Percentiles rank a stretch among this genome's conserved stretches.
Conservation (phyloP, 768 basidiomycete species). For the Thelephora ganbajun region DNA sequence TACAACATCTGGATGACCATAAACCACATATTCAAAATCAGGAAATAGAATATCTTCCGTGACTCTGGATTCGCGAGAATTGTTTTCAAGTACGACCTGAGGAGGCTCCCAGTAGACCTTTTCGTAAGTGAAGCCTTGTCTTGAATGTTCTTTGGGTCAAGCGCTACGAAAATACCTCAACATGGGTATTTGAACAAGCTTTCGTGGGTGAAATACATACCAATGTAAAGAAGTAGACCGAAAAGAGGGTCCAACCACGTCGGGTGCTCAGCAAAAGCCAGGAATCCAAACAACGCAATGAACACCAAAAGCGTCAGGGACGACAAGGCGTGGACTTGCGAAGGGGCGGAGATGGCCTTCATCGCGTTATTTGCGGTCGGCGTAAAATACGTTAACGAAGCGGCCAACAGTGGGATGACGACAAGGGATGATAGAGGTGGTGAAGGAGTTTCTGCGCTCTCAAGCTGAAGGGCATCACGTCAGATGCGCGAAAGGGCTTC, state of each 20-base stretch:
- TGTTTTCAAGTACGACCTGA: slow-evolving; percentile 70
- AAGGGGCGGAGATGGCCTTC: slow-evolving; percentile 27
- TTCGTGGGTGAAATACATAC: slow-evolving; percentile 24
- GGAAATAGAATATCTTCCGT: slow-evolving; percentile 92
- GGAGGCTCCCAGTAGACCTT: slow-evolving; percentile 9
- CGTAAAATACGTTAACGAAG: slow-evolving; percentile 24
- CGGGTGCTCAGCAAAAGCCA: slow-evolving; percentile 51
- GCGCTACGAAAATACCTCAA: background rate
- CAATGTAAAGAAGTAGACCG: slow-evolving; percentile 45
- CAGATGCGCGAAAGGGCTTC: background rate
- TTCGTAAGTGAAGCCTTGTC: background rate
- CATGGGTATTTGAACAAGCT: background rate
- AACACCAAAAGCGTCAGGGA: slow-evolving; percentile 37
- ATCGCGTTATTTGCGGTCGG: background rate
- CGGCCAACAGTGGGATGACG: slow-evolving; percentile 50
- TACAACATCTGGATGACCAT: slow-evolving; percentile 97
- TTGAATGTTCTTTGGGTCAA: background rate
- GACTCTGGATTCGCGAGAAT: slow-evolving; percentile 88
- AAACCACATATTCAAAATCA: slow-evolving; percentile 86
- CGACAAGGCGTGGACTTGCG: slow-evolving; percentile 44
- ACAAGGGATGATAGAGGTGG: slow-evolving; percentile 45
- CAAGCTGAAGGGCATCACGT: slow-evolving; percentile 5
- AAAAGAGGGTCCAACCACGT: slow-evolving; percentile 47
- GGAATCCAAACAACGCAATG: slow-evolving; percentile 38
- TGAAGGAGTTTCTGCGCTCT: slow-evolving; percentile 28